Percentiles rank a stretch among this genome's conserved stretches.
Evolutionary conservation across 345 rosid species (phyloP).

Genomic region (Hibiscus trionum): DNA sequence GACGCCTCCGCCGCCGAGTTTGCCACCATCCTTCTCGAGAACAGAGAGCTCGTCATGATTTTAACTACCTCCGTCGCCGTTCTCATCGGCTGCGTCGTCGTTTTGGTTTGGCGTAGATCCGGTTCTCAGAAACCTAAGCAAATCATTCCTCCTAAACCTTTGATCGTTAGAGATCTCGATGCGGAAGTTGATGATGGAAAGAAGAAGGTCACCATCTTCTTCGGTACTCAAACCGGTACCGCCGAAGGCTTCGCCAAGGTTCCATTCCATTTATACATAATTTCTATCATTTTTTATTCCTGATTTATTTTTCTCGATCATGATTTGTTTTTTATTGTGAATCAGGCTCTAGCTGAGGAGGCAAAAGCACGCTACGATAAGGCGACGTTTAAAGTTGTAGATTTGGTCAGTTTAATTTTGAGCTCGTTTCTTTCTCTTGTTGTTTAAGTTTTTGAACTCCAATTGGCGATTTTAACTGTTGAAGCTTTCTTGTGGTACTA

Average conservation of each 20-base stretch:
- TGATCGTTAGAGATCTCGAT: constrained; percentile 47
- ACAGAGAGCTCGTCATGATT: constrained; percentile 60
- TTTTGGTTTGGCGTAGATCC: constrained; percentile 75
- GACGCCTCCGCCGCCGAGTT: constrained; percentile 52
- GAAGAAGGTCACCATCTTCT: constrained; percentile 69
- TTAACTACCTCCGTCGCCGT: constrained; percentile 85
- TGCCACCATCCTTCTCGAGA: constrained; percentile 12
- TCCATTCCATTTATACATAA: not conserved
- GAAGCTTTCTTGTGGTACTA: not conserved
- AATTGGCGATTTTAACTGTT: not conserved
- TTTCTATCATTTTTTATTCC: no score
- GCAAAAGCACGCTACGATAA: constrained; percentile 79
- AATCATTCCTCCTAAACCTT: constrained; percentile 45
- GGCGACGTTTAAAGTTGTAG: constrained; percentile 66
- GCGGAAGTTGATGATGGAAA: constrained; percentile 66
- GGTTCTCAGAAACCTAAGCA: constrained; percentile 31
- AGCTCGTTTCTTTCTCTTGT: not conserved
- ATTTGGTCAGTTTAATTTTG: constrained; percentile 47
- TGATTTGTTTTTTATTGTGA: not conserved
- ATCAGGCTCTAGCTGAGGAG: constrained; percentile 69
- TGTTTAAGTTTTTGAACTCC: not conserved
- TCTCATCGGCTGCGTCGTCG: constrained; percentile 76
- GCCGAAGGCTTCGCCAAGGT: constrained; percentile 99
- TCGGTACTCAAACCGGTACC: constrained; percentile 93
- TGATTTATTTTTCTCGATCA: not conserved